These are phyloP conservation scores for Platanthera guangdongensis DNA, from an alignment of 106 monocot genomes.

Conservation along the genomic window DNA sequence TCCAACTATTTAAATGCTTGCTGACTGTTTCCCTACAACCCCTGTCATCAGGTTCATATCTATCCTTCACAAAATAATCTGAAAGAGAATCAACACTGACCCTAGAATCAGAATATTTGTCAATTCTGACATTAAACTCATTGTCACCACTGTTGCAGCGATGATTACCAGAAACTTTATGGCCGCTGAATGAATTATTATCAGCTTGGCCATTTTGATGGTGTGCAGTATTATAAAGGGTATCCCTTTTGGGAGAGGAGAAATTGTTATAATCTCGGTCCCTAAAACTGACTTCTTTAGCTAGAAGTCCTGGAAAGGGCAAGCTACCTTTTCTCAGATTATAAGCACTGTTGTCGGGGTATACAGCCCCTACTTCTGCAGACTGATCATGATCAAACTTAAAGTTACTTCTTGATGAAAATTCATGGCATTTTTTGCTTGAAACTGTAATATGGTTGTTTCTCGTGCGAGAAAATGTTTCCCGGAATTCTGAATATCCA, in stretches of 20 bases:
- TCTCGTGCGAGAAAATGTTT: constrained; percentile 1
- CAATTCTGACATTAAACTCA: constrained; percentile 1
- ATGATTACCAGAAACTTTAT: constrained; percentile 7
- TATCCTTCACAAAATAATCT: constrained; percentile 17
- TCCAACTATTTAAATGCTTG: constrained; percentile 29
- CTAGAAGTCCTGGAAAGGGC: constrained; percentile 5
- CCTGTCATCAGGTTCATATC: constrained; percentile 14
- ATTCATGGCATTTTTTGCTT: constrained; percentile 2
- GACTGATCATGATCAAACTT: constrained; percentile 5
- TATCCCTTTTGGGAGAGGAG: constrained; percentile 1
- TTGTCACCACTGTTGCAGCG: constrained; percentile 11
- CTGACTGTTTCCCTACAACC: constrained; percentile 19
- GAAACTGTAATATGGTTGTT: neutral
- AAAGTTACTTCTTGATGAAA: neutral
- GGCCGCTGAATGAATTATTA: neutral
- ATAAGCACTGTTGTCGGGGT: neutral
- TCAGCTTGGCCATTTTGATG: constrained; percentile 12
- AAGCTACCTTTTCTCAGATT: constrained; percentile 9
- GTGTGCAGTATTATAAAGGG: constrained; percentile 5
- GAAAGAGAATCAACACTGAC: constrained; percentile 10
- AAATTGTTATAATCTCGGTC: constrained; percentile 9
- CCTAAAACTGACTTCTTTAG: constrained; percentile 11
- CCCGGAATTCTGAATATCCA: constrained; percentile 1
- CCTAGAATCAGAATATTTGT: constrained; percentile 3
- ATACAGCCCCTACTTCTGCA: constrained; percentile 12